A percentile compares a stretch with the other conserved stretches of the same genome.
Conservation (phyloP, 1,284 basidiomycete species). For the Crepidotus sp. region DNA sequence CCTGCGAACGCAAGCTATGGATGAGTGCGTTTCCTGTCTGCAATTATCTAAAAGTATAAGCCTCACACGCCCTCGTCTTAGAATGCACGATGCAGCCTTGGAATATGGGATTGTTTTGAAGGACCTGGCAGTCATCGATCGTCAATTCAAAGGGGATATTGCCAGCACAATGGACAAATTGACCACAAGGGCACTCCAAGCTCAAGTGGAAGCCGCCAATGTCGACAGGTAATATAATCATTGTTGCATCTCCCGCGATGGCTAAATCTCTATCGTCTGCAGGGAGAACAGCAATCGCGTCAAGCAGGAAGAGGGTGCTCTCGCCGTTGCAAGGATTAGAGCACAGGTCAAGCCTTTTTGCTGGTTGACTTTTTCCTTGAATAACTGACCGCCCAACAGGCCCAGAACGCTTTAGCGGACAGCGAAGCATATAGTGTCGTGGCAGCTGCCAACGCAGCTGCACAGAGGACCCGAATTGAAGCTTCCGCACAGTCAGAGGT, state of each 20-base stretch:
- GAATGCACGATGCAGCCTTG: conserved; percentile 59
- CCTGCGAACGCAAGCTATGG: conserved; percentile 71
- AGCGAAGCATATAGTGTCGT: conserved; percentile 64
- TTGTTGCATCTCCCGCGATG: background rate
- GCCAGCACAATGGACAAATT: conserved; percentile 76
- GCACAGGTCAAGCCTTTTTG: conserved; percentile 50
- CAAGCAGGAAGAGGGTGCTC: conserved; percentile 71
- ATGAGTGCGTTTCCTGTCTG: conserved; percentile 36
- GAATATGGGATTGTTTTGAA: conserved; percentile 75
- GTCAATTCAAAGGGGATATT: conserved; percentile 77
- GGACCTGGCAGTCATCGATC: conserved; percentile 74
- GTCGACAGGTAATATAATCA: conserved; percentile 44
- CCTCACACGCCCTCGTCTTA: background rate
- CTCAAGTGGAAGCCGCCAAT: conserved; percentile 78
- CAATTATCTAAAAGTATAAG: background rate
- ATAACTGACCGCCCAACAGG: too few relatives aligned
- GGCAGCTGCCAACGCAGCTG: conserved; percentile 66
- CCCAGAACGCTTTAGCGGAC: conserved; percentile 59
- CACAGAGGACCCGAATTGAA: conserved; percentile 59
- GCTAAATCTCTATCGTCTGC: background rate
- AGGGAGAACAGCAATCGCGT: conserved; percentile 77
- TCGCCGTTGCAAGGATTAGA: conserved; percentile 67
- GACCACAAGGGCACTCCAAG: conserved; percentile 70
- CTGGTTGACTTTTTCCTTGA: too few relatives aligned
- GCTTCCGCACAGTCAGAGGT: conserved; percentile 54